Percentiles rank a stretch among this genome's conserved stretches.
Evolutionary conservation across 2,329 filamentous ascomycete genomes (phyloP).

Genomic region (Fusarium miscanthi): DNA sequence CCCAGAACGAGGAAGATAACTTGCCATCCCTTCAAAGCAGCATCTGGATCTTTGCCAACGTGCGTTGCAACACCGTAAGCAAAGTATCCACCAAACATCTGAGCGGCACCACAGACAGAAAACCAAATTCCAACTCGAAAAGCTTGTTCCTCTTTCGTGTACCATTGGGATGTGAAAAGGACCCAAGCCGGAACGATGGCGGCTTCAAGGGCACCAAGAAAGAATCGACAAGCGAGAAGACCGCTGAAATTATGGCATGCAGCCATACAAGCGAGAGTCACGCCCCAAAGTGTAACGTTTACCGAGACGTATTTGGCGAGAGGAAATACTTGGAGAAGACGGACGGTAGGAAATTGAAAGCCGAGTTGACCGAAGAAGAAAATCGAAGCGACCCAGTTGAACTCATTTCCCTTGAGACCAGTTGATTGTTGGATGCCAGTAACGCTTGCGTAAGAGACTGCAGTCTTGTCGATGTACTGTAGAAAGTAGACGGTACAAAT

Average conservation of each 20-base stretch:
- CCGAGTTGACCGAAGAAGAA: conserved; percentile 51
- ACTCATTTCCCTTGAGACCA: conserved; percentile 54
- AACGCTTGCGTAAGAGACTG: conserved; percentile 42
- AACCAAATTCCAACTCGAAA: conserved; percentile 40
- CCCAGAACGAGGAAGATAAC: background rate
- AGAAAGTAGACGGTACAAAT: conserved; percentile 41
- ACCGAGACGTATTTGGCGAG: background rate
- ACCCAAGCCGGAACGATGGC: conserved; percentile 16
- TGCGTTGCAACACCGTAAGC: conserved; percentile 36
- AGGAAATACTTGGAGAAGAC: conserved; percentile 47
- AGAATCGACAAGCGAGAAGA: background rate
- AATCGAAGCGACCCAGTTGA: conserved; percentile 52
- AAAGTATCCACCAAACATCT: conserved; percentile 41
- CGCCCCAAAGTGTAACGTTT: background rate
- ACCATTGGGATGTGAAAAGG: conserved; percentile 37
- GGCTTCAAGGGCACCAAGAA: conserved; percentile 1
- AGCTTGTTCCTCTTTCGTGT: conserved; percentile 36
- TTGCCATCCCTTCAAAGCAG: background rate
- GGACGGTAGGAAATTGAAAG: conserved; percentile 53
- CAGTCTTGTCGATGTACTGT: conserved; percentile 44
- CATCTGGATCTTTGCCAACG: conserved; percentile 25
- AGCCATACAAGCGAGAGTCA: background rate
- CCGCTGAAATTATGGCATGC: background rate
- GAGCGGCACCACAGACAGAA: conserved; percentile 29
- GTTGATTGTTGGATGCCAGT: conserved; percentile 44